Conservation (phyloP, 2,329 filamentous ascomycete genomes). For the Diaporthe sp. region DNA sequence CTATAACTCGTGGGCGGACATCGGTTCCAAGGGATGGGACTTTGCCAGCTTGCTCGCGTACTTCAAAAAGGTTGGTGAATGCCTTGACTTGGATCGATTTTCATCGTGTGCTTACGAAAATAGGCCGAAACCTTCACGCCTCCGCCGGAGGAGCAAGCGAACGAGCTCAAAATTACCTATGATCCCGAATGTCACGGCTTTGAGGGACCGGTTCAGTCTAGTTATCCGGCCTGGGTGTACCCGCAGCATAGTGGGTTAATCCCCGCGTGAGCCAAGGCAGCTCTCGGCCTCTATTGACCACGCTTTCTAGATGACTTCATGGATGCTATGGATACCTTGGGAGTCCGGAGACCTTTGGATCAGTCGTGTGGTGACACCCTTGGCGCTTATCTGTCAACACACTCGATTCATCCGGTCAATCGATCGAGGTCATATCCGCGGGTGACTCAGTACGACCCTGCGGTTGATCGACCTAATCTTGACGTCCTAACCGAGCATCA, state of each 20-base stretch:
- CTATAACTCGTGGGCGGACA: conserved; percentile 2
- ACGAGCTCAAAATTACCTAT: neutral
- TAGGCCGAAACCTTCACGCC: conserved; percentile 13
- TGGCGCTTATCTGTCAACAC: conserved; percentile 4
- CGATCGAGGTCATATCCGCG: conserved; percentile 12
- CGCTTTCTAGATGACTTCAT: neutral
- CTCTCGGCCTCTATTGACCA: neutral
- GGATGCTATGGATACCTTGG: neutral
- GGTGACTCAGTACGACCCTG: neutral
- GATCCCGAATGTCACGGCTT: conserved; percentile 18
- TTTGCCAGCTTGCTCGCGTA: neutral
- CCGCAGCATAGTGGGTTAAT: neutral
- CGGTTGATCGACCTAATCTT: neutral
- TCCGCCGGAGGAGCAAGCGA: neutral
- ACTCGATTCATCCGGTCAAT: conserved; percentile 3
- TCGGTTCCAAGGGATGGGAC: neutral
- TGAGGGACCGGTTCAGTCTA: neutral
- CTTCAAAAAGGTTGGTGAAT: neutral
- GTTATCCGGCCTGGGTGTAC: neutral
- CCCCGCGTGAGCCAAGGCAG: no score
- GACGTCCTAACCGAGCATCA: neutral
- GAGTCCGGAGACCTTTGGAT: neutral
- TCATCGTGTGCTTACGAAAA: neutral
- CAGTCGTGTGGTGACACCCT: conserved; percentile 5
- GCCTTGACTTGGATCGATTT: neutral